phyloP scores from a whole-genome alignment of 495 filamentous ascomycete species.

The Daldinia bambusicola region DNA sequence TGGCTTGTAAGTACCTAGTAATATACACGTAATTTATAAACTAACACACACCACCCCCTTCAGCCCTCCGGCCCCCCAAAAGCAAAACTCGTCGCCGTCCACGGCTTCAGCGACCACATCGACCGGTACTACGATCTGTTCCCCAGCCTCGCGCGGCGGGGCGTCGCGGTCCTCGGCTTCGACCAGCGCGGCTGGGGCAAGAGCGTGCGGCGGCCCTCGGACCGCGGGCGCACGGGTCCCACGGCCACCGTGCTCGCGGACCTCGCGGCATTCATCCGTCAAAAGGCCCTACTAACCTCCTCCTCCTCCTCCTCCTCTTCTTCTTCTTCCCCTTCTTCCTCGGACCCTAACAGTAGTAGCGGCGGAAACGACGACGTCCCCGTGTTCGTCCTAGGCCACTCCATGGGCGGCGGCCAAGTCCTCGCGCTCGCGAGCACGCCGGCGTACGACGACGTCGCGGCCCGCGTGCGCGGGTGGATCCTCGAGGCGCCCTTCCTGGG shows the following conservation, averaged over 20 bases:
- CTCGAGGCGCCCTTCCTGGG: constrained; percentile 76
- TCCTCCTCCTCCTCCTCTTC: too few relatives aligned
- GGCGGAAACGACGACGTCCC: constrained; percentile 55
- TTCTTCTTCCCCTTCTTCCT: too few relatives aligned
- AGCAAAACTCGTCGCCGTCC: constrained; percentile 80
- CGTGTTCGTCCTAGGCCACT: constrained; percentile 88
- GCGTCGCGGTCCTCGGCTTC: constrained; percentile 76
- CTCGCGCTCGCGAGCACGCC: constrained; percentile 60
- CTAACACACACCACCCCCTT: constrained; percentile 10
- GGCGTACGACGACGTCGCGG: constrained; percentile 54
- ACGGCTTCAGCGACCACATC: constrained; percentile 90
- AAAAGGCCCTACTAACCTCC: constrained; percentile 45
- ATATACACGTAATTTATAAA: constrained; percentile 6
- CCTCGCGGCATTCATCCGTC: constrained; percentile 73
- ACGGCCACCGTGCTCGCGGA: constrained; percentile 77
- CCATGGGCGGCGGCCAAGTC: constrained; percentile 80
- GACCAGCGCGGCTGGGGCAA: constrained; percentile 81
- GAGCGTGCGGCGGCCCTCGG: constrained; percentile 55
- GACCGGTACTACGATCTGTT: constrained; percentile 79
- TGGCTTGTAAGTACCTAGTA: constrained; percentile 72
- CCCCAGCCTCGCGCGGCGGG: constrained; percentile 70
- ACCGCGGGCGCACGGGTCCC: constrained; percentile 75
- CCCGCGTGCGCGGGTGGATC: constrained; percentile 71
- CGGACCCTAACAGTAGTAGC: neutral
- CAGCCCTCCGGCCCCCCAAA: constrained; percentile 63